Evolutionary conservation across 2,329 filamentous ascomycete species (phyloP), one percentile per base, ranked within the genome.

Genomic region (Fusarium albidum): DNA sequence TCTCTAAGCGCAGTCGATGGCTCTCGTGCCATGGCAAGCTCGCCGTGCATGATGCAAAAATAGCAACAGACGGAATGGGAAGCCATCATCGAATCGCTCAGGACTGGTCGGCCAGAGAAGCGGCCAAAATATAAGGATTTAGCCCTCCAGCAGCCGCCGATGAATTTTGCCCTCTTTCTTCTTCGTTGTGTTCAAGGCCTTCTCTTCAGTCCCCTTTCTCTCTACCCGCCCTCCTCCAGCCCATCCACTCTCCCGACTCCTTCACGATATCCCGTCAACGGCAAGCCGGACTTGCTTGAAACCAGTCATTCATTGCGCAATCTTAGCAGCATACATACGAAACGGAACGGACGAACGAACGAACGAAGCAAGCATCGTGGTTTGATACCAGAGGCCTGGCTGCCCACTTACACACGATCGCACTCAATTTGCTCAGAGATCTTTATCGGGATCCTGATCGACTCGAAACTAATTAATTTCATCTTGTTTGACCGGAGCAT

Each of bases 241-340:
- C 65, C 65, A 62, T 63, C 67, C 69, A 46, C 57, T 52, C n/a
- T 61, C 54, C 57, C 48, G 47, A 56, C 53, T 63, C 65, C 57
- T 65, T 64, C 52, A 45, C 65, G 53, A 64, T 63, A 66, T 75
- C 64, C 71, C 71, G 73, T 76, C 69, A 76, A 77, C 73, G 71
- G 79, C 81, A 84, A 85, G 82, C 82, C 70, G 82, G 82, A 75
- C 82, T 85, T 84, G 82, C 80, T 81, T 74, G 69, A 71, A 79
- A 75, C 76, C 74, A 75, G 74, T 77, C 80, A 77, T 74, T 82
- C 78, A 74, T 77, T 68, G 52, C 53, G 46, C 55, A 64, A 68
- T 63, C 56, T 66, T 48, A 46, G 53, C 52, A 45, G 43, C 51
- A 49, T 57, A 55, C 21, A 21, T 21, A 21, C 21, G 21, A 7